Conservation (phyloP, 2,329 filamentous ascomycete species). For the Ophiocordyceps sinensis region DNA sequence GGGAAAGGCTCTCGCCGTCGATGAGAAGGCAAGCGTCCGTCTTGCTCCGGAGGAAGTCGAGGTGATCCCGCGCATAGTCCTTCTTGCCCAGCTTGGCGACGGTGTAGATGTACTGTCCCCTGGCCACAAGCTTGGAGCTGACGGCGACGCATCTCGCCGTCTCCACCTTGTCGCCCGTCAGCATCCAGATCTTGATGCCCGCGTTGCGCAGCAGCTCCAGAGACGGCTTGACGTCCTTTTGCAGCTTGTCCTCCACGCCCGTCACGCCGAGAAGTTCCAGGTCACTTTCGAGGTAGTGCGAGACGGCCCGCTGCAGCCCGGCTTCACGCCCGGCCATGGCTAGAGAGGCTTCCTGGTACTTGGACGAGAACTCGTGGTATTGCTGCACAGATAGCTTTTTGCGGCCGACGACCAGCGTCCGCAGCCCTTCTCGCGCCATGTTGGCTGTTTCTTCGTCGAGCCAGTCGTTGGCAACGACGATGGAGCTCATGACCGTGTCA, state of each 20-base stretch:
- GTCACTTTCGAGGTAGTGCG: constrained; percentile 70
- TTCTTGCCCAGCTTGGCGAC: constrained; percentile 74
- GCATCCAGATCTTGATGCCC: constrained; percentile 99
- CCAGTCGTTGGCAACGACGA: constrained; percentile 95
- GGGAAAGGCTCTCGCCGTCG: constrained; percentile 76
- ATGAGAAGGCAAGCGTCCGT: constrained; percentile 80
- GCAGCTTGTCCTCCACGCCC: constrained; percentile 92
- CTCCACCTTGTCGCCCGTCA: constrained; percentile 97
- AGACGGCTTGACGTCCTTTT: constrained; percentile 89
- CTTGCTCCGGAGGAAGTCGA: constrained; percentile 80
- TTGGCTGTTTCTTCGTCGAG: constrained; percentile 98
- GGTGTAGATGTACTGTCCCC: constrained; percentile 92
- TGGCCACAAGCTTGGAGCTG: constrained; percentile 81
- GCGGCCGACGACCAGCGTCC: constrained; percentile 88
- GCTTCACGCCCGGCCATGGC: constrained; percentile 67
- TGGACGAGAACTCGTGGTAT: constrained; percentile 65
- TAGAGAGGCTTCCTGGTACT: constrained; percentile 67
- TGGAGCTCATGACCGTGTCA: constrained; percentile 94
- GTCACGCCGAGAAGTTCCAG: constrained; percentile 93
- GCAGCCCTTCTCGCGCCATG: constrained; percentile 92
- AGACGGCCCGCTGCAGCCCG: constrained; percentile 67
- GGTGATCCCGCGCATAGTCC: constrained; percentile 71
- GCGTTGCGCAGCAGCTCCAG: constrained; percentile 91
- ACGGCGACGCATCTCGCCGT: constrained; percentile 94
- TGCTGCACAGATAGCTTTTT: constrained; percentile 67